Evolutionary conservation across 176 grass and related monocot genomes (phyloP).

Genomic region (Hordeum marinum): DNA sequence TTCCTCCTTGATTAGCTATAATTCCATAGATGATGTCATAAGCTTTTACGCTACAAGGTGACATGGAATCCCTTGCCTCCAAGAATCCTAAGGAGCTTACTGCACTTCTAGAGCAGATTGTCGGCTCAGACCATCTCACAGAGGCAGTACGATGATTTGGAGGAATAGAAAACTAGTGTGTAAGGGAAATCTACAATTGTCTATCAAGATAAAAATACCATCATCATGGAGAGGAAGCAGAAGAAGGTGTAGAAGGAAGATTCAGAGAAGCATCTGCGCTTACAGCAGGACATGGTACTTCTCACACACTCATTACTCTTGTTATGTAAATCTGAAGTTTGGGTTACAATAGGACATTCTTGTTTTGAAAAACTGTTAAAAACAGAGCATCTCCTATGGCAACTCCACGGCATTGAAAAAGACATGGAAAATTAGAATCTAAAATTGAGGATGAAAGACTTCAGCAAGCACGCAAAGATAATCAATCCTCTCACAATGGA

Average conservation of each 20-base stretch:
- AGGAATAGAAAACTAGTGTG: slow-evolving; percentile 49
- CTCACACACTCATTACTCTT: not conserved
- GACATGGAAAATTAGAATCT: slow-evolving; percentile 60
- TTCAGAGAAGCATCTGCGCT: slow-evolving; percentile 77
- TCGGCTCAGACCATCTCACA: slow-evolving; percentile 75
- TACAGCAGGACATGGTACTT: slow-evolving; percentile 74
- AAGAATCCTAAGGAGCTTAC: slow-evolving; percentile 95
- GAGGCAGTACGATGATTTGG: slow-evolving; percentile 81
- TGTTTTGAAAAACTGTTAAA: slow-evolving; percentile 67
- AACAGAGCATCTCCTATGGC: slow-evolving; percentile 86
- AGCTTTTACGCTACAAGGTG: slow-evolving; percentile 45
- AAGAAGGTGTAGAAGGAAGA: slow-evolving; percentile 97
- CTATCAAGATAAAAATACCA: slow-evolving; percentile 88
- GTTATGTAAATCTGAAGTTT: not conserved
- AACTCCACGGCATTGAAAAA: slow-evolving; percentile 85
- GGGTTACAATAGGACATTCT: not conserved
- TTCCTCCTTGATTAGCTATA: not conserved
- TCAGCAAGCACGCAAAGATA: slow-evolving; percentile 53
- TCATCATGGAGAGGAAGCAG: slow-evolving; percentile 89
- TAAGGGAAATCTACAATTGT: slow-evolving; percentile 84
- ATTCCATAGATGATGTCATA: not conserved
- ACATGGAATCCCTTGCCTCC: slow-evolving; percentile 92
- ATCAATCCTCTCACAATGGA: slow-evolving; percentile 56
- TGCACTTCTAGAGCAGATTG: slow-evolving; percentile 85
- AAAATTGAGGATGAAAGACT: slow-evolving; percentile 78